phyloP scores from a whole-genome alignment of 805 yeast species.

The Teunomyces panamensis region DNA sequence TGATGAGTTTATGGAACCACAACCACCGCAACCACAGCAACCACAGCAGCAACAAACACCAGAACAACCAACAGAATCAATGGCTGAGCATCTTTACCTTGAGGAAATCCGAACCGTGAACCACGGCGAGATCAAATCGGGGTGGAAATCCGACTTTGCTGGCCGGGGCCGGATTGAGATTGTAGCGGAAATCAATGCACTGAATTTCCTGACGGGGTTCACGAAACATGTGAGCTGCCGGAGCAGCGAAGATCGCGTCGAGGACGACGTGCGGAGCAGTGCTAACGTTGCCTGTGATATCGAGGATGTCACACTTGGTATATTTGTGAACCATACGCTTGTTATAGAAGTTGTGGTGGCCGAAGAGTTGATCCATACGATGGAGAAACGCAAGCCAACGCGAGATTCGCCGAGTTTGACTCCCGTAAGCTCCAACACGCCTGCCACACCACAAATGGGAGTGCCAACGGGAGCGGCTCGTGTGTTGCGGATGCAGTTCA shows the following conservation, averaged over 20 bases:
- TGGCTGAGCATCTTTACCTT: conserved; percentile 38
- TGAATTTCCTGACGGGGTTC: conserved; percentile 53
- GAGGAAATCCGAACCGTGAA: conserved; percentile 76
- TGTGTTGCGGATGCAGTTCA: conserved; percentile 91
- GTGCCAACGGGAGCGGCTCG: conserved; percentile 94
- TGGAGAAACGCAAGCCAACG: conserved; percentile 9
- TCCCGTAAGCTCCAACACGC: conserved; percentile 21
- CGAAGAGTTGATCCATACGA: conserved; percentile 66
- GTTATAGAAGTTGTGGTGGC: conserved; percentile 91
- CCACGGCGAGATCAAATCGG: conserved; percentile 78
- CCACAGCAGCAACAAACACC: too few species aligned
- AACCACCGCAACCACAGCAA: background rate
- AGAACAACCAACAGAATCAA: background rate
- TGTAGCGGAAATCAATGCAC: conserved; percentile 65
- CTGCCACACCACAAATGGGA: conserved; percentile 40
- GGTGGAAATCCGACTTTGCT: conserved; percentile 93
- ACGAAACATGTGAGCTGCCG: conserved; percentile 41
- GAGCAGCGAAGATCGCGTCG: conserved; percentile 35
- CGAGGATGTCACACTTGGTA: conserved; percentile 76
- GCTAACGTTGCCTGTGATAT: conserved; percentile 75
- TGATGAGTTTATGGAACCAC: background rate
- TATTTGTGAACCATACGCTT: conserved; percentile 70
- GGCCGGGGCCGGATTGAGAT: conserved; percentile 78
- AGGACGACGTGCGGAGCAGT: conserved; percentile 28
- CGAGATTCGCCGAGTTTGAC: conserved; percentile 14